Evolutionary conservation across 2,329 filamentous ascomycete species (phyloP).

Genomic region (Epichloe bromicola): DNA sequence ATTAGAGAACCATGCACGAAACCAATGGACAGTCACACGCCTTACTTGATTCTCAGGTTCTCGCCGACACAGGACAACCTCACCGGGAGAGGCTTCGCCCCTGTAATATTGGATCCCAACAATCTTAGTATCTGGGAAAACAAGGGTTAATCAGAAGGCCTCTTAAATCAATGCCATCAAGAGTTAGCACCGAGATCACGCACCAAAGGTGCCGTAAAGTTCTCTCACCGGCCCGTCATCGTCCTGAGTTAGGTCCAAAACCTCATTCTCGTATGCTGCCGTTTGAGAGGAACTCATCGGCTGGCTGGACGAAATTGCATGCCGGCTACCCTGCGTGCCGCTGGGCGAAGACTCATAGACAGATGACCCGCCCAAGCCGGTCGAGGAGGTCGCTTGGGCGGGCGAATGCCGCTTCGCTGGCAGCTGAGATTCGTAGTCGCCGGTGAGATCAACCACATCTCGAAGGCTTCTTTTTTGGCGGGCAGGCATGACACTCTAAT

Average conservation of each 20-base stretch:
- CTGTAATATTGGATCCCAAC: slow-evolving; percentile 46
- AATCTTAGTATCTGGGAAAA: slow-evolving; percentile 29
- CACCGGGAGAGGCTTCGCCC: slow-evolving; percentile 48
- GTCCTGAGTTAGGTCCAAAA: slow-evolving; percentile 30
- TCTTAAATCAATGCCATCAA: neutral
- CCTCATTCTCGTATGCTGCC: slow-evolving; percentile 22
- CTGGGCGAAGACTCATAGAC: slow-evolving; percentile 6
- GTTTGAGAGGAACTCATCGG: slow-evolving; percentile 4
- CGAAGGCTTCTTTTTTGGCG: slow-evolving; percentile 23
- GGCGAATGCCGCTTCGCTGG: slow-evolving; percentile 16
- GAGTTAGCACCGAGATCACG: slow-evolving; percentile 5
- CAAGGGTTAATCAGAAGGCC: neutral
- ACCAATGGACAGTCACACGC: neutral
- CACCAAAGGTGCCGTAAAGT: slow-evolving; percentile 34
- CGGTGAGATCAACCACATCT: slow-evolving; percentile 29
- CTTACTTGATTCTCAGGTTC: slow-evolving; percentile 50
- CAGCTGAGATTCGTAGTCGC: slow-evolving; percentile 17
- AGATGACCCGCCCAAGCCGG: slow-evolving; percentile 10
- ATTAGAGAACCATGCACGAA: neutral
- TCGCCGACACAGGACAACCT: slow-evolving; percentile 48
- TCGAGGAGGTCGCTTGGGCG: slow-evolving; percentile 6
- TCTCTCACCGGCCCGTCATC: slow-evolving; percentile 28
- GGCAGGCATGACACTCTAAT: slow-evolving; percentile 5
- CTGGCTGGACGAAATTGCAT: slow-evolving; percentile 2
- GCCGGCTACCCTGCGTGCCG: slow-evolving; percentile 4